phyloP scores from a whole-genome alignment of 2,329 filamentous ascomycete genomes.

The Dactylellina cionopaga region DNA sequence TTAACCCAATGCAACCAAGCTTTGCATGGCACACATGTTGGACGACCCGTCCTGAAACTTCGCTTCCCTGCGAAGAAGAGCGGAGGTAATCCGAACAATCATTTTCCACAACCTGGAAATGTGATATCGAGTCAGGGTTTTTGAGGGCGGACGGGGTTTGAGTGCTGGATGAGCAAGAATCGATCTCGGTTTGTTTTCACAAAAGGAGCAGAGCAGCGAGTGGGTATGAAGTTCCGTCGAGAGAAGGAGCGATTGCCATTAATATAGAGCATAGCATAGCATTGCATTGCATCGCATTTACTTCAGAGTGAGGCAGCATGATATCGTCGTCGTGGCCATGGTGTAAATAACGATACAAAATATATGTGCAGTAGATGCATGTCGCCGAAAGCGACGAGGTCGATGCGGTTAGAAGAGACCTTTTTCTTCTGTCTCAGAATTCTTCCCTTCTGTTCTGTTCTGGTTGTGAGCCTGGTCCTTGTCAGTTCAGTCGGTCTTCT shows the following conservation, averaged over 20 bases:
- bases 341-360: no score
- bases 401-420: slow-evolving; percentile 18
- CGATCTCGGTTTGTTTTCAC: slow-evolving; percentile 1
- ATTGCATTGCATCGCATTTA: no score
- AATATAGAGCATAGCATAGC: not conserved
- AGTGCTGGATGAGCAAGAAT: slow-evolving; percentile 28
- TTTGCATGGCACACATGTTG: slow-evolving; percentile 12
- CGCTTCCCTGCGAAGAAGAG: slow-evolving; percentile 13
- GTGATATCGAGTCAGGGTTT: slow-evolving; percentile 14
- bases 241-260: slow-evolving; percentile 3
- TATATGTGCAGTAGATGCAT: slow-evolving; percentile 24
- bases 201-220: no score
- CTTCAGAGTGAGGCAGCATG: no score
- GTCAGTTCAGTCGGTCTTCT: not conserved
- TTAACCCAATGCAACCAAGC: slow-evolving; percentile 28
- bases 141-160: not conserved
- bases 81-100: slow-evolving; percentile 30
- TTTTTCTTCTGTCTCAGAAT: slow-evolving; percentile 15
- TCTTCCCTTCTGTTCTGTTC: slow-evolving; percentile 28
- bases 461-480: no score
- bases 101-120: slow-evolving; percentile 23
- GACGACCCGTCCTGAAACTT: slow-evolving; percentile 13
- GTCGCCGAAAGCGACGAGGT: slow-evolving; percentile 34
- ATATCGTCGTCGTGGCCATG: no score
- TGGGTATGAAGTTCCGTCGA: no score